Conservation (phyloP, 2,329 filamentous ascomycete genomes). For the Ceratocystis cubensis region DNA sequence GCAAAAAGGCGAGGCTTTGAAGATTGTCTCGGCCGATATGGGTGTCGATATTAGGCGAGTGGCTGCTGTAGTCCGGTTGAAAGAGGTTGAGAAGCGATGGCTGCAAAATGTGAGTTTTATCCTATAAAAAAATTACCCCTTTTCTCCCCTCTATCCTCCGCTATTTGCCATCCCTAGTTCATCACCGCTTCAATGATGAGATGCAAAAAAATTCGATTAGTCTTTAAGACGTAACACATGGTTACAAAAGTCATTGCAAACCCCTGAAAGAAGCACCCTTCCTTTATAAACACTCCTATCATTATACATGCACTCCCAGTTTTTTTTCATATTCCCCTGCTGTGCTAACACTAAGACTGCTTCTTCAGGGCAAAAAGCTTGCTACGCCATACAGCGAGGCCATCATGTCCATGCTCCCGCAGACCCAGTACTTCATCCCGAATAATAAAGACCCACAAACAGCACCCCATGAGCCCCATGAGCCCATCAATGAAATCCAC, state of each 20-base stretch:
- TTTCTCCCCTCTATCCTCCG: constrained; percentile 3
- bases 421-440: constrained; percentile 38
- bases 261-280: constrained; percentile 45
- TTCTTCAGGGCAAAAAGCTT: constrained; percentile 56
- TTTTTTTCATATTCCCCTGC: background rate
- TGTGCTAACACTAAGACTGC: constrained; percentile 23
- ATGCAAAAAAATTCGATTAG: constrained; percentile 82
- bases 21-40: constrained; percentile 63
- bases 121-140: background rate
- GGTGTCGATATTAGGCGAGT: constrained; percentile 73
- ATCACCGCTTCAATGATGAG: constrained; percentile 38
- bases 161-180: too few relatives aligned
- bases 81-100: constrained; percentile 75
- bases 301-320: too few relatives aligned
- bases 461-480: constrained; percentile 32
- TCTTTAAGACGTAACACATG: constrained; percentile 93
- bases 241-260: constrained; percentile 71
- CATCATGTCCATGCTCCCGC: constrained; percentile 67
- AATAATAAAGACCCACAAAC: background rate
- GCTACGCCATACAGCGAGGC: constrained; percentile 66
- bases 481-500: constrained; percentile 53
- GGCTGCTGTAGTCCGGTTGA: constrained; percentile 72
- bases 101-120: constrained; percentile 51
- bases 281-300: too few relatives aligned
- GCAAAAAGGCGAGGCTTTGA: constrained; percentile 53